Conservation (phyloP, 306 rosid genomes). For the Vachellia pachyceras region DNA sequence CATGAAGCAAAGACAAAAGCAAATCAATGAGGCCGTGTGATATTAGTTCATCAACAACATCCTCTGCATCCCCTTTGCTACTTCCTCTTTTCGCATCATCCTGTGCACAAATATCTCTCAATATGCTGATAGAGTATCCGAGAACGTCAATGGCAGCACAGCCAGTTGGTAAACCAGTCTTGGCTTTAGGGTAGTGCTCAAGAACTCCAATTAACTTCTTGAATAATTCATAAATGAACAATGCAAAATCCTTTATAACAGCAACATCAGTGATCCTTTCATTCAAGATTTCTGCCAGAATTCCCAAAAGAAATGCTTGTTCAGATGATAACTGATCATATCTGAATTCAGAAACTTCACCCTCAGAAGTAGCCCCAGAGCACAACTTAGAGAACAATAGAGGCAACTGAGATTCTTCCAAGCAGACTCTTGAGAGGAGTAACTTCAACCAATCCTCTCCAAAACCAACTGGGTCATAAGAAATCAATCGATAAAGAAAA, state of each 20-base stretch:
- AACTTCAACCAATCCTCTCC: slow-evolving; percentile 77
- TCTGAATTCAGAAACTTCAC: slow-evolving; percentile 32
- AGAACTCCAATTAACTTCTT: slow-evolving; percentile 54
- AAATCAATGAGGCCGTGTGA: slow-evolving; percentile 61
- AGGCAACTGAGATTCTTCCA: slow-evolving; percentile 60
- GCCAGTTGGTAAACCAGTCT: slow-evolving; percentile 74
- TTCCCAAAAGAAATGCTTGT: slow-evolving; percentile 63
- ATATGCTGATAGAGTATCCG: slow-evolving; percentile 72
- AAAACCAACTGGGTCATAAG: slow-evolving; percentile 59
- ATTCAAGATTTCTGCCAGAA: slow-evolving; percentile 57
- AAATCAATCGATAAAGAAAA: slow-evolving; percentile 39
- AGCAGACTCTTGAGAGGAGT: slow-evolving; percentile 72
- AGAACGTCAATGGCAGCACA: slow-evolving; percentile 54
- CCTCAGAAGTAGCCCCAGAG: slow-evolving; percentile 30
- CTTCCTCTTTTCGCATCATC: slow-evolving; percentile 44
- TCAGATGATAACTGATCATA: slow-evolving; percentile 47
- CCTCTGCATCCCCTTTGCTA: slow-evolving; percentile 36
- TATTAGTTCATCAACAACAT: slow-evolving; percentile 55
- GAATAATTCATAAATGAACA: slow-evolving; percentile 60
- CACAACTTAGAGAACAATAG: slow-evolving; percentile 49
- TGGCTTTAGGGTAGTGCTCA: slow-evolving; percentile 39
- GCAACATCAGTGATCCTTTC: slow-evolving; percentile 52
- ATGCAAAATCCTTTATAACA: slow-evolving; percentile 51
- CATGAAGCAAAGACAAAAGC: slow-evolving; percentile 60
- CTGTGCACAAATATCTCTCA: slow-evolving; percentile 71